Evolutionary conservation across 495 filamentous ascomycete genomes (phyloP).

Genomic region (Hypoxylon intermedium): DNA sequence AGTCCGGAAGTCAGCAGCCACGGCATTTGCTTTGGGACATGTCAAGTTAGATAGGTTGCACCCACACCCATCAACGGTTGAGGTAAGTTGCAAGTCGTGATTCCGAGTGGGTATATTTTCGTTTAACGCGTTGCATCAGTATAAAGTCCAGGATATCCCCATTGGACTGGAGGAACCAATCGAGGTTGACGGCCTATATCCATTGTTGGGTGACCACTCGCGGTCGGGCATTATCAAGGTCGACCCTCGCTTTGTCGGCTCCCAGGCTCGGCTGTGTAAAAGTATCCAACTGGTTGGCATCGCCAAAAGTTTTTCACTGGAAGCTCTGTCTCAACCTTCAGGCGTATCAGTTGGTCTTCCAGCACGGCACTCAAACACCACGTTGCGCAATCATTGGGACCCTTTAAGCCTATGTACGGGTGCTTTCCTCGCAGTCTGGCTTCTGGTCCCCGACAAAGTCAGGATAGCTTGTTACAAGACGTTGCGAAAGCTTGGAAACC

Average conservation of each 20-base stretch:
- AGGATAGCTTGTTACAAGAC: conserved; percentile 33
- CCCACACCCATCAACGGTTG: conserved; percentile 36
- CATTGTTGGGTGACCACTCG: conserved; percentile 42
- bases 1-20: conserved; percentile 35
- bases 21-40: conserved; percentile 30
- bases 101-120: neutral
- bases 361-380: neutral
- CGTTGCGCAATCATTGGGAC: neutral
- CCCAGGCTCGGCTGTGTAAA: conserved; percentile 37
- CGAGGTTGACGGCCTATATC: conserved; percentile 29
- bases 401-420: neutral
- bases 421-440: conserved; percentile 30
- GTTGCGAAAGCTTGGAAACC: conserved; percentile 30
- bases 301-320: conserved; percentile 18
- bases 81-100: conserved; percentile 26
- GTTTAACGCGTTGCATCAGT: conserved; percentile 25
- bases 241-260: conserved; percentile 38
- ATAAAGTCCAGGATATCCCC: conserved; percentile 17
- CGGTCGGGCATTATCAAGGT: conserved; percentile 28
- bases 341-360: neutral
- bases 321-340: conserved; percentile 1
- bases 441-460: conserved; percentile 21
- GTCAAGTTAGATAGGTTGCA: conserved; percentile 31
- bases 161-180: conserved; percentile 29
- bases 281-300: conserved; percentile 38